Evolutionary conservation across 495 filamentous ascomycete species (phyloP).

Genomic region (Chaetomium tenue): DNA sequence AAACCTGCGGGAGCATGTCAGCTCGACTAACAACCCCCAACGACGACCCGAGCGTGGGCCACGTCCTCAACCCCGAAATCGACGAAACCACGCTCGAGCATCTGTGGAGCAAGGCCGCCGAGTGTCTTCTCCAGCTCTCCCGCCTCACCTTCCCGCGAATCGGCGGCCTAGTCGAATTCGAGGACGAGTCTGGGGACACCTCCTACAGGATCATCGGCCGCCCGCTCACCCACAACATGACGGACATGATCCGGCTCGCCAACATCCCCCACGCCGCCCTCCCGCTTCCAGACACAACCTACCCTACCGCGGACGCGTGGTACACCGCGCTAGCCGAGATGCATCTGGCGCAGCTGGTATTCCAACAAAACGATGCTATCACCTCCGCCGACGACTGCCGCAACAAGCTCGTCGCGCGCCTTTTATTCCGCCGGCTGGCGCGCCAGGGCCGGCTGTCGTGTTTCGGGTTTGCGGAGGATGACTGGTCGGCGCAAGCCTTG

Average conservation of each 20-base stretch:
- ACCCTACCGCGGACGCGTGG: slow-evolving; percentile 39
- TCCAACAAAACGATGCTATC: slow-evolving; percentile 45
- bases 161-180: slow-evolving; percentile 30
- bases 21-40: slow-evolving; percentile 31
- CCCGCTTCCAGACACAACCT: slow-evolving; percentile 21
- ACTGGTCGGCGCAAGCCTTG: slow-evolving; percentile 17
- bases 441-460: slow-evolving; percentile 31
- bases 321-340: slow-evolving; percentile 43
- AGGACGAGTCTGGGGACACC: not conserved
- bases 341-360: slow-evolving; percentile 42
- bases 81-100: slow-evolving; percentile 28
- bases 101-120: slow-evolving; percentile 34
- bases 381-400: slow-evolving; percentile 38
- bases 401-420: slow-evolving; percentile 38
- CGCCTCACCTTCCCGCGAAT: slow-evolving; percentile 32
- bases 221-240: slow-evolving; percentile 30
- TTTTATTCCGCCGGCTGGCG: slow-evolving; percentile 36
- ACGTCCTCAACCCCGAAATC: slow-evolving; percentile 35
- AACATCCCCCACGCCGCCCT: slow-evolving; percentile 21
- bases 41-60: slow-evolving; percentile 18
- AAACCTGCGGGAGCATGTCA: slow-evolving; percentile 27
- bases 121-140: slow-evolving; percentile 36
- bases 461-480: slow-evolving; percentile 22
- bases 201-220: slow-evolving; percentile 9
- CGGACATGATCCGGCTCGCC: slow-evolving; percentile 15